Base-by-base conservation (phyloP, 768 basidiomycete genomes). In the Chalciporus pseudorubinellus region DNA sequence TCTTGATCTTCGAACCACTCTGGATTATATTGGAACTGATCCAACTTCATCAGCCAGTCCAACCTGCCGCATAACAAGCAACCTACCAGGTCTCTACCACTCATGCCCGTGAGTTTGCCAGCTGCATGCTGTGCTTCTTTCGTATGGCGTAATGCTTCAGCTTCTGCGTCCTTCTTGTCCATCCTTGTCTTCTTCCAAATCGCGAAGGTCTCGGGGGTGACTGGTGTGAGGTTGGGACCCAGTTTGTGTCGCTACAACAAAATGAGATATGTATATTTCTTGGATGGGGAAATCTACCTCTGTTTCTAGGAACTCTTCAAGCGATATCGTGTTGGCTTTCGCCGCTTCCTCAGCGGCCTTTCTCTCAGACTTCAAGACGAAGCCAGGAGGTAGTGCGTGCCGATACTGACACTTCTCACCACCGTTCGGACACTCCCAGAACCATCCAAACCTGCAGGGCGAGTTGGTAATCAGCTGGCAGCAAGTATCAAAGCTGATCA, bases 281-380 rank as follows among this genome's bases (percentile, higher is more conserved):
- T 29, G 8, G 21, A 19, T 36, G 20, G n/a, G 18, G 20, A n/a
- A 34, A 60, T 77, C 49, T 59, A 93, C 94, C 85, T 98, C 95
- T 44, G 92, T 92, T 73, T 99, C 97, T 50, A 99, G 68, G 76
- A 99, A 99, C 59, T 98, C 97, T 67, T 98, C 97, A 34, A 99
- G 60, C 59, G 90, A 92, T 66, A 99, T 98, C 44, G 77, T 74
- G 51, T 89, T 87, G 5, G 89, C 86, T 70, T 92, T 95, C 21
- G 89, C 92, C 3, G 90, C 92, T 13, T 95, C 95, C 47, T 93
- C 94, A 34, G 82, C 74, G 4, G 92, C 92, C 71, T 98, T 98
- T 73, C 77, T 86, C 71, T 98, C 92, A 3, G 92, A 91, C 69
- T 89, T 97, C 60, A 98, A 82, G 20, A 97, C 87, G 69, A 97